Percentiles rank a stretch among this genome's conserved stretches.
These are phyloP conservation scores for Zygotorulaspora florentina DNA, from an alignment of 805 yeast species.

Conservation along the genomic window DNA sequence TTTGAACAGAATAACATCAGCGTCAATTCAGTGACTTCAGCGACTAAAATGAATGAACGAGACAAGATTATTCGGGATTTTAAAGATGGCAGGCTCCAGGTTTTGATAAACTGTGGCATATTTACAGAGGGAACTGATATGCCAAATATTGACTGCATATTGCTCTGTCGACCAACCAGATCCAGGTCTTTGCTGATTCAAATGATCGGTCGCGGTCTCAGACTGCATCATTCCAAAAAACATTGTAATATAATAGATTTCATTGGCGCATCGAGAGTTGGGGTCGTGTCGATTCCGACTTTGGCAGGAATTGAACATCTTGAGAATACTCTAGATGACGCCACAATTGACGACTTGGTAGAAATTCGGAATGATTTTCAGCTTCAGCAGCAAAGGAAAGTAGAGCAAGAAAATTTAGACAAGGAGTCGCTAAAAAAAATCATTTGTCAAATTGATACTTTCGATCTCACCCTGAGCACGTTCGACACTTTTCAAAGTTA, in stretches of 20 bases:
- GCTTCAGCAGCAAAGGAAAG: slow-evolving; percentile 7
- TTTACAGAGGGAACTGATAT: slow-evolving; percentile 95
- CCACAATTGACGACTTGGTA: slow-evolving; percentile 34
- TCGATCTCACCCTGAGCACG: slow-evolving; percentile 37
- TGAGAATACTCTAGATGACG: slow-evolving; percentile 28
- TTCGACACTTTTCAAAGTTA: slow-evolving; percentile 40
- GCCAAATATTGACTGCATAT: slow-evolving; percentile 77
- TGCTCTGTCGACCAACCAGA: slow-evolving; percentile 75
- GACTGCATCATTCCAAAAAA: slow-evolving; percentile 57
- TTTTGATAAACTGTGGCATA: slow-evolving; percentile 81
- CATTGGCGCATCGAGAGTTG: slow-evolving; percentile 55
- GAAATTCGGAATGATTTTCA: slow-evolving; percentile 22
- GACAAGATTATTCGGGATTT: slow-evolving; percentile 53
- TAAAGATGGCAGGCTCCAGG: slow-evolving; percentile 57
- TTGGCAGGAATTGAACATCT: slow-evolving; percentile 37
- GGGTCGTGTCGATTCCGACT: slow-evolving; percentile 53
- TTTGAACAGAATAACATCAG: slow-evolving; percentile 59
- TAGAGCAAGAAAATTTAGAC: slow-evolving; percentile 11
- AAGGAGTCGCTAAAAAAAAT: slow-evolving; percentile 13
- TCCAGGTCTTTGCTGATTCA: slow-evolving; percentile 71
- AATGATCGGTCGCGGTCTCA: slow-evolving; percentile 87
- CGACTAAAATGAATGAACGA: slow-evolving; percentile 52
- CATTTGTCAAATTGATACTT: slow-evolving; percentile 18
- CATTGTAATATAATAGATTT: slow-evolving; percentile 75
- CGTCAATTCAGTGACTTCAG: slow-evolving; percentile 69